A percentile compares a stretch with the other conserved stretches of the same genome.
phyloP scores from a whole-genome alignment of 352 stramenopile genomes.

The Phytophthora crassamura region DNA sequence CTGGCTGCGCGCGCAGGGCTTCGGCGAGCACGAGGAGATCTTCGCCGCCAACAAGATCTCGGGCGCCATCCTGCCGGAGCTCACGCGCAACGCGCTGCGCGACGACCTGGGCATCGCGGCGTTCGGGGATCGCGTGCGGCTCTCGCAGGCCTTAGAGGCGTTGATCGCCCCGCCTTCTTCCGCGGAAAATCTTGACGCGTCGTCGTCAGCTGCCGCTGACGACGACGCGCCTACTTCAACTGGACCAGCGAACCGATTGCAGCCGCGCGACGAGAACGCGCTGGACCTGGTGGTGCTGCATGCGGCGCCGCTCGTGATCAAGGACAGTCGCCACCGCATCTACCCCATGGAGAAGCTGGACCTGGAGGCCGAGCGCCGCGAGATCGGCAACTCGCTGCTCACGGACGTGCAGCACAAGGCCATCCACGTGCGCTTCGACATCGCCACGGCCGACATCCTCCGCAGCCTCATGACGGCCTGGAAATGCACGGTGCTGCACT shows the following conservation, averaged over 20 bases:
- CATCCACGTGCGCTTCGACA: conserved; percentile 82
- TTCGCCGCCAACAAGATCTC: conserved; percentile 67
- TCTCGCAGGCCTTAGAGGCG: conserved; percentile 63
- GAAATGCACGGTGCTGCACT: conserved; percentile 79
- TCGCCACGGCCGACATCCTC: conserved; percentile 79
- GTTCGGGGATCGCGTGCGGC: conserved; percentile 67
- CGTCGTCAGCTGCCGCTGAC: no score
- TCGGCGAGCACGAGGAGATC: conserved; percentile 43
- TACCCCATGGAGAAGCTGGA: conserved; percentile 88
- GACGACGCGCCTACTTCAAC: no score
- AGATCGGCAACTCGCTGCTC: conserved; percentile 74
- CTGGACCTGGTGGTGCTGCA: conserved; percentile 85
- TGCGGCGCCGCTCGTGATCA: conserved; percentile 82
- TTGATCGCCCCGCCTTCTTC: conserved; percentile 28
- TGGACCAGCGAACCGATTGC: background rate
- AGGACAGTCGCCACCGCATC: conserved; percentile 71
- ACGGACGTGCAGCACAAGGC: conserved; percentile 77
- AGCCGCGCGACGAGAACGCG: conserved; percentile 49
- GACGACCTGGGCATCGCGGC: conserved; percentile 68
- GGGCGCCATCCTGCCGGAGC: conserved; percentile 62
- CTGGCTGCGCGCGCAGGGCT: conserved; percentile 43
- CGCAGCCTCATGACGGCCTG: conserved; percentile 81
- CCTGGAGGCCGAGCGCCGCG: conserved; percentile 71
- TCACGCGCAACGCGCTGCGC: conserved; percentile 69
- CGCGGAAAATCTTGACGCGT: background rate